These are phyloP conservation scores for Penicillium soppii DNA, from an alignment of 495 filamentous ascomycete species.

Conservation along the genomic window DNA sequence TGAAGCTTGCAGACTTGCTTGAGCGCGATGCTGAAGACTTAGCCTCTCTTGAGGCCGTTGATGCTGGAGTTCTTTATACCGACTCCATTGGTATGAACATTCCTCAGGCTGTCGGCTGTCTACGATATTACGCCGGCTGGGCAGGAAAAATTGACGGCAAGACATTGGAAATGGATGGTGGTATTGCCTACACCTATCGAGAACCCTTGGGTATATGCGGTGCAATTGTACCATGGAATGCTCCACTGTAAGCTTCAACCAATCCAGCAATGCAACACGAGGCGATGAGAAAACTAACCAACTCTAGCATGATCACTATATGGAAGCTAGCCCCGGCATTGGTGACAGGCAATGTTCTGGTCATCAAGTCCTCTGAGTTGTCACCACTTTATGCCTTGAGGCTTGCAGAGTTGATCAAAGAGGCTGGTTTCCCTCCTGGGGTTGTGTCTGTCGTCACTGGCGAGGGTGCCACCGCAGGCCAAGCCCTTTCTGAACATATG, in stretches of 20 bases:
- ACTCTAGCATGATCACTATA: constrained; percentile 68
- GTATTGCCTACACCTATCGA: constrained; percentile 27
- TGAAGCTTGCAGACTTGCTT: constrained; percentile 38
- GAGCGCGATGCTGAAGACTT: constrained; percentile 25
- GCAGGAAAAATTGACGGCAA: constrained; percentile 37
- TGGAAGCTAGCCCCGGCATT: constrained; percentile 58
- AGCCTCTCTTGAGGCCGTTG: constrained; percentile 29
- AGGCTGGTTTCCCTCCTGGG: constrained; percentile 85
- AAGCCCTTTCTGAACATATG: constrained; percentile 71
- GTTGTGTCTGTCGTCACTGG: constrained; percentile 88
- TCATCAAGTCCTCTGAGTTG: constrained; percentile 89
- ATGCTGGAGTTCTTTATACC: constrained; percentile 23
- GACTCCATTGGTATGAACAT: constrained; percentile 24
- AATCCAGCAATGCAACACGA: too few species aligned
- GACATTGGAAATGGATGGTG: constrained; percentile 22
- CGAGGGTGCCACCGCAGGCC: constrained; percentile 73
- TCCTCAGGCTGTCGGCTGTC: constrained; percentile 17
- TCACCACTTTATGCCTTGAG: constrained; percentile 89
- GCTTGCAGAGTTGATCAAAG: constrained; percentile 72
- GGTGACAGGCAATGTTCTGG: constrained; percentile 60
- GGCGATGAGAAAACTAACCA: too few species aligned
- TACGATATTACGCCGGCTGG: constrained; percentile 37
- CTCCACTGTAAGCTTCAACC: constrained; percentile 20
- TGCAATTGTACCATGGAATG: constrained; percentile 39
- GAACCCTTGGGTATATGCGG: constrained; percentile 39